Evolutionary conservation across 768 basidiomycete genomes (phyloP).

Genomic region (Phaeotremella skinneri): DNA sequence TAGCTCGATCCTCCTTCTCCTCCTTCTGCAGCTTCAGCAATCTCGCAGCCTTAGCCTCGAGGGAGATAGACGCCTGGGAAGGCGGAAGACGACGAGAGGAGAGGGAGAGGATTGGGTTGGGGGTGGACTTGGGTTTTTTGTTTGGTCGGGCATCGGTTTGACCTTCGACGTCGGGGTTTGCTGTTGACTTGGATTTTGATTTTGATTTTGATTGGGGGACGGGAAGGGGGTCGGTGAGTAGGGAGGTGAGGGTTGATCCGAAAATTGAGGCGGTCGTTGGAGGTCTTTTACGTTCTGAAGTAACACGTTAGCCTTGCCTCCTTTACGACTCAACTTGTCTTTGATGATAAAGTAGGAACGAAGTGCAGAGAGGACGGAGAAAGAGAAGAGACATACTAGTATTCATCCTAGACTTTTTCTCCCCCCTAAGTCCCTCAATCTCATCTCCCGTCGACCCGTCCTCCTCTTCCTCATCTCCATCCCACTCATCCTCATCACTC

Average conservation of each 20-base stretch:
- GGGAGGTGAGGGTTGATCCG: constrained; percentile 49
- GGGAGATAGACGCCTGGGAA: constrained; percentile 25
- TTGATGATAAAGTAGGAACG: neutral
- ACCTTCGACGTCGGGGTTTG: constrained; percentile 1
- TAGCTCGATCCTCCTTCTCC: constrained; percentile 51
- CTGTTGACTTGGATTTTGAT: constrained; percentile 4
- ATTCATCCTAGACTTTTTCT: neutral
- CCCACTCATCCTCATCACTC: neutral
- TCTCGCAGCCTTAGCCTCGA: constrained; percentile 46
- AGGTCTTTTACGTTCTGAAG: constrained; percentile 47
- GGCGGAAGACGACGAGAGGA: constrained; percentile 43
- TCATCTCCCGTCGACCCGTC: neutral
- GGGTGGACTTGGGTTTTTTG: constrained; percentile 13
- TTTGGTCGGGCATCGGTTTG: constrained; percentile 14
- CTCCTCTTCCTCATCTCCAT: neutral
- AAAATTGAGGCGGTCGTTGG: constrained; percentile 49
- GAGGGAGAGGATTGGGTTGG: constrained; percentile 46
- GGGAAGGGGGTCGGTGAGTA: constrained; percentile 34
- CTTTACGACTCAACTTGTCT: no score
- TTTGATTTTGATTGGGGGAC: neutral
- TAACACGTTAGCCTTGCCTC: neutral
- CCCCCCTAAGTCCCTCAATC: neutral
- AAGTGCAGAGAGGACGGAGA: neutral
- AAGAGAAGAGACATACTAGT: neutral
- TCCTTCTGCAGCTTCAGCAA: constrained; percentile 42